phyloP scores from a whole-genome alignment of 2,329 filamentous ascomycete genomes.

The Nemania sp. region DNA sequence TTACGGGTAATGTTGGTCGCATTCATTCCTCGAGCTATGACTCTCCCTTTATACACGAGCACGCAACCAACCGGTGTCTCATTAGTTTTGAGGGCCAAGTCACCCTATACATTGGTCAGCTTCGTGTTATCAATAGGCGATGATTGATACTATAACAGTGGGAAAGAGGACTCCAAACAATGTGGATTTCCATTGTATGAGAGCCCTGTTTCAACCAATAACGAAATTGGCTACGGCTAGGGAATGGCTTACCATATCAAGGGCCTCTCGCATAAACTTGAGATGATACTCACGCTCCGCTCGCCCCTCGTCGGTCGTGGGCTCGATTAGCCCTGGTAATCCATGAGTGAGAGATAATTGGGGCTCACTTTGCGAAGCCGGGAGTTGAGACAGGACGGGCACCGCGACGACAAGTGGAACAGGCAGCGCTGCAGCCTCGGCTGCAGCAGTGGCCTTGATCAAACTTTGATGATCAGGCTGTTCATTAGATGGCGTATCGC shows the following conservation, averaged over 20 bases:
- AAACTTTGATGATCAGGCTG: constrained; percentile 22
- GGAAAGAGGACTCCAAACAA: neutral
- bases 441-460: constrained; percentile 26
- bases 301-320: constrained; percentile 42
- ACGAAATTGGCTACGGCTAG: neutral
- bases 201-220: neutral
- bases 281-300: constrained; percentile 52
- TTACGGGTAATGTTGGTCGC: constrained; percentile 90
- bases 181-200: neutral
- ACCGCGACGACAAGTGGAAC: constrained; percentile 36
- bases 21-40: constrained; percentile 94
- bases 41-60: constrained; percentile 75
- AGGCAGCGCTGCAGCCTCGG: constrained; percentile 33
- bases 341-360: constrained; percentile 27
- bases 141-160: neutral
- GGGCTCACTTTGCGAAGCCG: constrained; percentile 21
- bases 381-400: constrained; percentile 29
- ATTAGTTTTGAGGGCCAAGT: constrained; percentile 80
- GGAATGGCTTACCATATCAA: constrained; percentile 70
- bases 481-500: constrained; percentile 24
- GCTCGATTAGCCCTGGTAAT: constrained; percentile 42
- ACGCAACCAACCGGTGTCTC: constrained; percentile 98
- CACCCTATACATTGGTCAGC: constrained; percentile 62
- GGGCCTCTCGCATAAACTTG: constrained; percentile 80
- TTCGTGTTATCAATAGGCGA: constrained; percentile 8